Evolutionary conservation across 345 rosid species (phyloP), one percentile per base, ranked within the genome.

Genomic region (Eucalyptus urophylla): DNA sequence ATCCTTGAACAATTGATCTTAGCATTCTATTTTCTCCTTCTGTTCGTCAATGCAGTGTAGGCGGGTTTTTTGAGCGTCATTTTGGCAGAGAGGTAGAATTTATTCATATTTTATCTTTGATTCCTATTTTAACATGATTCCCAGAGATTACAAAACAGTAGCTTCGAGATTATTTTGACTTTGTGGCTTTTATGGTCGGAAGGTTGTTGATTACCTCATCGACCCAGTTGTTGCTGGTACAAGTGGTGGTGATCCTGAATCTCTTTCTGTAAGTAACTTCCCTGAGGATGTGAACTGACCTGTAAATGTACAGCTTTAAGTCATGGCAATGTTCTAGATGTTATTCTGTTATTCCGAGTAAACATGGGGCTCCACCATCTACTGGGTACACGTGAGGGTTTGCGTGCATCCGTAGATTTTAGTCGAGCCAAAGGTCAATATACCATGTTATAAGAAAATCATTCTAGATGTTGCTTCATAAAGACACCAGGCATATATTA

Each of bases 201-300:
- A 97, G 99, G 97, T 97, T 91, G 99, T 97, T 91, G 98, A 97
- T 94, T 97, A 96, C 94, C 96, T 97, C 86, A 92, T 97, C 45
- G 97, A 97, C 90, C 99, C 99, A 89, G 95, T 97, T 93, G 95
- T 97, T 91, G 99, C 97, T 90, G 99, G 99, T 90, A 96, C 99
- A 89, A 94, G 95, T 92, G 99, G 95, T 89, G 97, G 89, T 27
- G 98, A 97, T 91, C 98, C 99, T 25, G 96, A 96, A 81, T 95
- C 98, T 87, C 98, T 97, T 92, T 97, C 98, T 91, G 99, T 97
- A 91, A 96, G 98, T 94, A 92, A 91, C 86, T 60, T 85, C 85
- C 89, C 86, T 27, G 86, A 60, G 88, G 16, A 86, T 62, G 88
- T 10, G 15, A 51, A 60, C 65, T 5, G 37, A 50, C 67, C 33